Evolutionary conservation across 2,329 filamentous ascomycete genomes (phyloP), one percentile per base, ranked within the genome.

Genomic region (Ophiostoma perfectum): DNA sequence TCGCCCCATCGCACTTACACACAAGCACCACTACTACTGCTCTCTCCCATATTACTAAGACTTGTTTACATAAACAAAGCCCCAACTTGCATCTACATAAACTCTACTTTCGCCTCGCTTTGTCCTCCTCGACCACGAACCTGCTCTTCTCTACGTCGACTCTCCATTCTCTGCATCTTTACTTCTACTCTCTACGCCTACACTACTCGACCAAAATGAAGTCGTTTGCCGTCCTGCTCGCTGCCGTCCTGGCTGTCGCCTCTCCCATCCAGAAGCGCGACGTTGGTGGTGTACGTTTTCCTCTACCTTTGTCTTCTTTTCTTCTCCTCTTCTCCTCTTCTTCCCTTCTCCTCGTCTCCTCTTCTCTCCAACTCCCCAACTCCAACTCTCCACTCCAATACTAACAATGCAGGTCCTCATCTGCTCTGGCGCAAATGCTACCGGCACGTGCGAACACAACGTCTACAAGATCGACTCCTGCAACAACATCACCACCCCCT

Each of bases 371-470:
- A 9, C 9, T 12, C 12, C 16, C 4, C 3, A 4, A 39, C 14
- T 1, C 3, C 5, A 4, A 7, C 18, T 2, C 7, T 5, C 3
- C 1, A 47, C 3, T 42, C 38, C 3, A 11, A 11, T 5, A 5
- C 67, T 45, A 16, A 52, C 64, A 16, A 2, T 0, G 1, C 68
- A 84, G 82, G 70, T 85, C 70, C 78, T 83, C 70, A 75, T 84
- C 67, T 85, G 83, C 77, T 82, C 78, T 41, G 83, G 82, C 39
- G 77, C 78, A 73, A 81, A 84, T 73, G 79, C 80, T 27, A 83
- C 82, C 1, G 83, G 82, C 45, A 72, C 73, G 9, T 86, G 83
- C 76, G 72, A 74, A 64, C 76, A 84, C 72, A 70, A 76, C 36
- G 78, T 80, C 62, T 83, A 82, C 74, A 65, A 78, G 12, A 73